These are phyloP conservation scores for Nakazawaea wickerhamii DNA, from an alignment of 805 yeast genomes.

Conservation along the genomic window DNA sequence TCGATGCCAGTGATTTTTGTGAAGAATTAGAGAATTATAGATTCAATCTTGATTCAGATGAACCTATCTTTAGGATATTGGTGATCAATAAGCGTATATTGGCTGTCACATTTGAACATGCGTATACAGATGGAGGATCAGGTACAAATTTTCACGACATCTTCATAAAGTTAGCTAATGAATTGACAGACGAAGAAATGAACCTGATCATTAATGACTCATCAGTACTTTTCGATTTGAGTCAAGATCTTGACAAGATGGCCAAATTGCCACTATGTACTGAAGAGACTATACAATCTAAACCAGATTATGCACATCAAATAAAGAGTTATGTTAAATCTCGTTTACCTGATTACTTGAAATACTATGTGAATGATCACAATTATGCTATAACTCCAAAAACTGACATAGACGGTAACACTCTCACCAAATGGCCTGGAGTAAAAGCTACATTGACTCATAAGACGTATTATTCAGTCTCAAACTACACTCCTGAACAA, in stretches of 20 bases:
- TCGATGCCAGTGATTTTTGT: not conserved
- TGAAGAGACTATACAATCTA: not conserved
- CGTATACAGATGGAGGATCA: constrained; percentile 11
- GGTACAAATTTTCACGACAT: constrained; percentile 10
- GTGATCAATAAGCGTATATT: constrained; percentile 1
- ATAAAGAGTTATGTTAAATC: constrained; percentile 1
- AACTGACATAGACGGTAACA: not conserved
- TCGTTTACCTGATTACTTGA: not conserved
- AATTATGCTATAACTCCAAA: constrained; percentile 3
- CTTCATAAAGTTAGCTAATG: constrained; percentile 26
- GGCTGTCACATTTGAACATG: constrained; percentile 8
- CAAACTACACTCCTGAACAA: not conserved
- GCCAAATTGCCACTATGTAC: constrained; percentile 1
- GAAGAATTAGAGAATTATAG: constrained; percentile 6
- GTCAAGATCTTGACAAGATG: not conserved
- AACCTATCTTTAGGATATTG: constrained; percentile 5
- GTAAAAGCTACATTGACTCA: not conserved
- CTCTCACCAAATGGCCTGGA: constrained; percentile 4
- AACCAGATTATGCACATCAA: not conserved
- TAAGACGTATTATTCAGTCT: not conserved
- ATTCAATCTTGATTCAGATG: constrained; percentile 4
- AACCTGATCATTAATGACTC: constrained; percentile 22
- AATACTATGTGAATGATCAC: constrained; percentile 5
- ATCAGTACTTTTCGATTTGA: constrained; percentile 2
- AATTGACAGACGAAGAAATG: constrained; percentile 28